Evolutionary conservation across 2,329 filamentous ascomycete genomes (phyloP).

Genomic region (Fusarium multiceps): DNA sequence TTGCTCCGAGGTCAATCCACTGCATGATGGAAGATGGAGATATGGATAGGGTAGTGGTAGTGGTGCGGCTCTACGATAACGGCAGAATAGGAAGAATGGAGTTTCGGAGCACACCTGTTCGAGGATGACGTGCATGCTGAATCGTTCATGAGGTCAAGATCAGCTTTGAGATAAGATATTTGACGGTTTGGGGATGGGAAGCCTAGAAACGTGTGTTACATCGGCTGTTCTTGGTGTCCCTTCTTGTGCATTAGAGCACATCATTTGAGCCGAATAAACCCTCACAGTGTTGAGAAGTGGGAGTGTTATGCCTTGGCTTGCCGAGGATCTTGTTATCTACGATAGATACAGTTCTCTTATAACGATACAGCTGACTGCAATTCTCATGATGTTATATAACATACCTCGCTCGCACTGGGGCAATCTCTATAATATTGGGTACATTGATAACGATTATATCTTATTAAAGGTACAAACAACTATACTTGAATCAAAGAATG

Average conservation of each 20-base stretch:
- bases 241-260: not conserved
- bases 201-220: not conserved
- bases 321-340: not conserved
- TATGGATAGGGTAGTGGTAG: not conserved
- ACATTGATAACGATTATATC: not conserved
- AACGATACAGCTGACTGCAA: not conserved
- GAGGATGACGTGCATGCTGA: conserved; percentile 16
- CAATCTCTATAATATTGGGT: not conserved
- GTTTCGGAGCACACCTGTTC: not conserved
- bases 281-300: not conserved
- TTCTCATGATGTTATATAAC: not conserved
- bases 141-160: not conserved
- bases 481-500: not conserved
- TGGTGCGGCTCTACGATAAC: conserved; percentile 16
- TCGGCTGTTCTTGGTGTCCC: not conserved
- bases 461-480: not conserved
- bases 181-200: not conserved
- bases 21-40: not conserved
- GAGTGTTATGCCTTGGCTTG: conserved; percentile 1
- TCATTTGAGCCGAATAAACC: conserved; percentile 3
- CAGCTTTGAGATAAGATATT: not conserved
- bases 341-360: not conserved
- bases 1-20: not conserved
- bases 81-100: not conserved
- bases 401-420: too few relatives aligned